Base-by-base conservation (phyloP, 495 filamentous ascomycete species). In the Penicillium odoratum region DNA sequence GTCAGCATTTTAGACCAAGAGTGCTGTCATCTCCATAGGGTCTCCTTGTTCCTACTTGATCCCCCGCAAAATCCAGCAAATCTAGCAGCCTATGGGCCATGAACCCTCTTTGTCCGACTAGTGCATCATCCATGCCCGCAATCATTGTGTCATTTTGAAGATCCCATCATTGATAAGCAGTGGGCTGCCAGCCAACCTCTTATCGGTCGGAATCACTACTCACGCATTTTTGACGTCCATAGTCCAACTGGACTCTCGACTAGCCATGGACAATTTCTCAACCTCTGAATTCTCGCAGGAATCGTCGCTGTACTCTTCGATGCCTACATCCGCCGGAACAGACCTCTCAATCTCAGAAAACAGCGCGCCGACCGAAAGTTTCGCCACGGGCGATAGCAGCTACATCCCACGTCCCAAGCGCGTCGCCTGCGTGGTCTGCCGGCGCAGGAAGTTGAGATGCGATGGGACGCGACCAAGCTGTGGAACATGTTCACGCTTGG, bases 401-500 rank as follows among this genome's bases (percentile, higher is more conserved):
- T 84, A 79, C 54, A 78, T 90, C 16, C 89, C 92, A 29, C 92
- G 92, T 64, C 86, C 88, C 25, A 98, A 98, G 78, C 83, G 94
- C 64, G 91, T 98, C 60, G 94, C 94, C n/a, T 99, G 94, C 71
- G 89, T 97, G 53, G 85, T 99, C 46, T 99, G 94, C 67, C 83
- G 94, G 63, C 94, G 93, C 70, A 83, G 94, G 65, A 98, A 98
- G 69, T 77, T 98, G 50, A 88, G 89, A 72, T 90, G 87, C 62
- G 87, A 90, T 68, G 81, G 85, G 18, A 78, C 69, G 36, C 81
- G 78, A 58, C 94, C 94, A 11, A 94, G 89, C 65, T 99, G 94
- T 71, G 91, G 88, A 65, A 99, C 93, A 25, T 99, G 94, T 71
- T 85, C 89, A 15, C 81, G 94, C 50, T 75, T 99, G 53, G 87